Evolutionary conservation across 2,329 filamentous ascomycete species (phyloP).

Genomic region (Alternaria incomplexa): DNA sequence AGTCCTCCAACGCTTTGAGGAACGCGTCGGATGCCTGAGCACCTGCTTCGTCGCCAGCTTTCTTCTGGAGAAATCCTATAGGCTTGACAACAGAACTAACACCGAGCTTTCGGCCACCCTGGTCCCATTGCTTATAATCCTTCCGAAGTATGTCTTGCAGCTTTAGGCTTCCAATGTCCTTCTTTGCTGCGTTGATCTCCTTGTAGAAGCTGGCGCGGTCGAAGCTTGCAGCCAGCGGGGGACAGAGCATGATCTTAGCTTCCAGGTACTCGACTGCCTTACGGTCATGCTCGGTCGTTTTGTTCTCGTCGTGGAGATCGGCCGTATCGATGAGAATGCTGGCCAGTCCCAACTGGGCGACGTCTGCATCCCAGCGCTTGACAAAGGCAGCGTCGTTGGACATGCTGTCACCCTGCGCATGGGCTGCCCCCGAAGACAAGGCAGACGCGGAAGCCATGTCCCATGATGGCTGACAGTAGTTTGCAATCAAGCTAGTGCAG

Average conservation of each 20-base stretch:
- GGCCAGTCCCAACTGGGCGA: slow-evolving; percentile 71
- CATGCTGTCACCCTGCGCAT: slow-evolving; percentile 48
- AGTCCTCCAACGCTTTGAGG: slow-evolving; percentile 57
- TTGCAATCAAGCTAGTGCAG: slow-evolving; percentile 73
- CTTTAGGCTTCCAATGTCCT: slow-evolving; percentile 66
- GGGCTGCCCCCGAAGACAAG: slow-evolving; percentile 50
- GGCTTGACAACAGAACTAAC: slow-evolving; percentile 69
- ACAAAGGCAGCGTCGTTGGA: slow-evolving; percentile 40
- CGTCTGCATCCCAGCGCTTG: slow-evolving; percentile 59
- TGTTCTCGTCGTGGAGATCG: slow-evolving; percentile 64
- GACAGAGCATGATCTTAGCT: slow-evolving; percentile 54
- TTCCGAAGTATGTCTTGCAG: slow-evolving; percentile 75
- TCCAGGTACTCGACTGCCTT: slow-evolving; percentile 66
- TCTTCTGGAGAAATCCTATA: slow-evolving; percentile 65
- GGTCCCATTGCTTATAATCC: slow-evolving; percentile 82
- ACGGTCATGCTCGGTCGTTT: slow-evolving; percentile 68
- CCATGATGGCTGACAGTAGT: slow-evolving; percentile 66
- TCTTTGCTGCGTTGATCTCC: slow-evolving; percentile 68
- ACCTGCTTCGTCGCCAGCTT: slow-evolving; percentile 55
- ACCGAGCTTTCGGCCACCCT: slow-evolving; percentile 63
- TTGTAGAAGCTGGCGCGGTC: slow-evolving; percentile 64
- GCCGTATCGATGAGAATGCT: slow-evolving; percentile 76
- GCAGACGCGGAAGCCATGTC: slow-evolving; percentile 52
- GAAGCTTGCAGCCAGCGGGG: slow-evolving; percentile 52
- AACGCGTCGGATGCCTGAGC: slow-evolving; percentile 49